Evolutionary conservation across 768 basidiomycete genomes (phyloP).

Genomic region (Hemileccinum impolitum): DNA sequence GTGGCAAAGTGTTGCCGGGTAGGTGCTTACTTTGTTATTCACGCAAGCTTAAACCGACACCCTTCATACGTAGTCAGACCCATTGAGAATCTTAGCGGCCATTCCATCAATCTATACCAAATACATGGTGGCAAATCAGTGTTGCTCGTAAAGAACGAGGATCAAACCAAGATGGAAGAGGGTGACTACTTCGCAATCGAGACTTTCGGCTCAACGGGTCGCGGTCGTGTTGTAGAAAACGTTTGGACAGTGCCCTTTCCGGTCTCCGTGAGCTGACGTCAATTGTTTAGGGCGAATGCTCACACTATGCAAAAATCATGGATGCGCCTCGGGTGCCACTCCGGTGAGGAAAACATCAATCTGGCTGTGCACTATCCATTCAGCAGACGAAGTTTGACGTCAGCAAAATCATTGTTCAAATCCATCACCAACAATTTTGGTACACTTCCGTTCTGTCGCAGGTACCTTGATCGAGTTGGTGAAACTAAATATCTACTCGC

Average conservation of each 20-base stretch:
- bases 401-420: constrained; percentile 82
- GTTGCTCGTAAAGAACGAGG: constrained; percentile 82
- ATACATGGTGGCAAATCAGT: constrained; percentile 96
- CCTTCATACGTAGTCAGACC: constrained; percentile 68
- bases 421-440: constrained; percentile 92
- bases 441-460: constrained; percentile 90
- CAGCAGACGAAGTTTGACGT: constrained; percentile 57
- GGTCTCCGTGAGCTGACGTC: constrained; percentile 1
- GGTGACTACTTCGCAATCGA: constrained; percentile 99
- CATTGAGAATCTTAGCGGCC: constrained; percentile 92
- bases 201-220: constrained; percentile 97
- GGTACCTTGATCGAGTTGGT: constrained; percentile 90
- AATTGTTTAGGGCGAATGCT: constrained; percentile 73
- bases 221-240: constrained; percentile 81
- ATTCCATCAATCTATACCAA: constrained; percentile 85
- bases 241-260: constrained; percentile 37
- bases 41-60: not conserved
- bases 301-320: constrained; percentile 80
- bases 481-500: constrained; percentile 93
- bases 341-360: constrained; percentile 45
- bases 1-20: constrained; percentile 82
- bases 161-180: constrained; percentile 97
- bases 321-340: constrained; percentile 73
- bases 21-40: constrained; percentile 2
- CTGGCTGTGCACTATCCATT: not conserved